Percentiles rank a stretch among this genome's conserved stretches.
Conservation (phyloP, 768 basidiomycete genomes). For the Paxillus rubicundulus region DNA sequence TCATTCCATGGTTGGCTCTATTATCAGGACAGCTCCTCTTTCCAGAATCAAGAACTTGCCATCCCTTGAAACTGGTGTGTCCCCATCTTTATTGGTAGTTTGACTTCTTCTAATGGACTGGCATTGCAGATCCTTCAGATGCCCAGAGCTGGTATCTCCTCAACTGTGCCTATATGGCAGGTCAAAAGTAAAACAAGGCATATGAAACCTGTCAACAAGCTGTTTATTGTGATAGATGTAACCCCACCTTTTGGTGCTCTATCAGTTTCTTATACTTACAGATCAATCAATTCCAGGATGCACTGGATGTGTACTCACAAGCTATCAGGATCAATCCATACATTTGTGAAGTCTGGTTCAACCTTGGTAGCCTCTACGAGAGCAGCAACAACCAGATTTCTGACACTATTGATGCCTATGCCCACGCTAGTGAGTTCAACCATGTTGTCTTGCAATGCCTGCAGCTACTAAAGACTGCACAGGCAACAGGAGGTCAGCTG, state of each 20-base stretch:
- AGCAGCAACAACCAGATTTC: constrained; percentile 98
- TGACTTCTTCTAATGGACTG: neutral
- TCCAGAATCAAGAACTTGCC: constrained; percentile 94
- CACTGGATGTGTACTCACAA: constrained; percentile 82
- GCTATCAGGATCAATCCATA: constrained; percentile 99
- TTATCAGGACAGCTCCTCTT: constrained; percentile 92
- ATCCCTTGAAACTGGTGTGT: constrained; percentile 90
- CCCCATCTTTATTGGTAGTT: neutral
- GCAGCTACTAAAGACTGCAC: constrained; percentile 73
- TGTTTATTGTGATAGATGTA: constrained; percentile 98
- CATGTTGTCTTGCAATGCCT: constrained; percentile 78
- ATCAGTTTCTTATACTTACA: constrained; percentile 99
- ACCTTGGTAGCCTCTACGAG: constrained; percentile 95
- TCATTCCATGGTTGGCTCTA: constrained; percentile 97
- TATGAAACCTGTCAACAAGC: constrained; percentile 99
- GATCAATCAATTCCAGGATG: constrained; percentile 68
- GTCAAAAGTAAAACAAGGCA: constrained; percentile 98
- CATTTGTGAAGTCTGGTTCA: constrained; percentile 80
- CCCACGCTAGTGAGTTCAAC: constrained; percentile 91
- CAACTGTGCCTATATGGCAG: constrained; percentile 97
- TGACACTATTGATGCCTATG: constrained; percentile 98
- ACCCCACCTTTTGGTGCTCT: constrained; percentile 98
- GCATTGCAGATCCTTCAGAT: constrained; percentile 73
- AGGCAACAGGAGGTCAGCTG: constrained; percentile 67
- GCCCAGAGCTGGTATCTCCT: constrained; percentile 99